Conservation (phyloP, 2,329 filamentous ascomycete species). For the Cordyceps javanica region DNA sequence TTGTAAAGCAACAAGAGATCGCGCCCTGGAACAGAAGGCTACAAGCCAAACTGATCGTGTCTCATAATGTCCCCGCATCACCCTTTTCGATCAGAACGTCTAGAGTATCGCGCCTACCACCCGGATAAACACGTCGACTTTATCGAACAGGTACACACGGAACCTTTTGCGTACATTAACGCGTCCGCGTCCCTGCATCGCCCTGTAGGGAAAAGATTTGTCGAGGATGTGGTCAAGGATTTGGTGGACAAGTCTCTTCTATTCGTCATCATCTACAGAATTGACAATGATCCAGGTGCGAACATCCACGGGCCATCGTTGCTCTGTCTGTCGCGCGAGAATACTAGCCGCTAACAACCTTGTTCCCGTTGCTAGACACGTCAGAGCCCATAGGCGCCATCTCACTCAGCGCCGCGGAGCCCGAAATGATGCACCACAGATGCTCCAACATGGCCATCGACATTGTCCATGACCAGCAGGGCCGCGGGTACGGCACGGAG, state of each 20-base stretch:
- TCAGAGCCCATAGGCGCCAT: neutral
- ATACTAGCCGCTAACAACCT: too few relatives aligned
- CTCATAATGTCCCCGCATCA: too few relatives aligned
- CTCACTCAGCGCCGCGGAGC: neutral
- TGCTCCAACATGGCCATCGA: slow-evolving; percentile 25
- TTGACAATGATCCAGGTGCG: neutral
- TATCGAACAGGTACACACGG: neutral
- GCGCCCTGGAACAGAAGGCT: too few relatives aligned
- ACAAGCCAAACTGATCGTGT: too few relatives aligned
- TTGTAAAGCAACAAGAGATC: too few relatives aligned
- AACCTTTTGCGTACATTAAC: neutral
- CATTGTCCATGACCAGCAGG: slow-evolving; percentile 28
- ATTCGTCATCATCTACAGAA: neutral
- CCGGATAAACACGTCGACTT: neutral
- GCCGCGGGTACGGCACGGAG: slow-evolving; percentile 36
- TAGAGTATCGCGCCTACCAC: neutral
- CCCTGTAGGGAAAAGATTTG: neutral
- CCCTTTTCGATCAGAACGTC: neutral
- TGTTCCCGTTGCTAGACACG: neutral
- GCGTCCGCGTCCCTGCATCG: neutral
- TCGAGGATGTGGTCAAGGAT: neutral
- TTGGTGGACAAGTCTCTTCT: neutral
- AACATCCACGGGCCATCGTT: too few relatives aligned
- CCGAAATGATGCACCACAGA: neutral
- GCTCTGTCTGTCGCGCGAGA: too few relatives aligned